Base-by-base conservation (phyloP, 2,329 filamentous ascomycete genomes). In the Lojkania enalia region DNA sequence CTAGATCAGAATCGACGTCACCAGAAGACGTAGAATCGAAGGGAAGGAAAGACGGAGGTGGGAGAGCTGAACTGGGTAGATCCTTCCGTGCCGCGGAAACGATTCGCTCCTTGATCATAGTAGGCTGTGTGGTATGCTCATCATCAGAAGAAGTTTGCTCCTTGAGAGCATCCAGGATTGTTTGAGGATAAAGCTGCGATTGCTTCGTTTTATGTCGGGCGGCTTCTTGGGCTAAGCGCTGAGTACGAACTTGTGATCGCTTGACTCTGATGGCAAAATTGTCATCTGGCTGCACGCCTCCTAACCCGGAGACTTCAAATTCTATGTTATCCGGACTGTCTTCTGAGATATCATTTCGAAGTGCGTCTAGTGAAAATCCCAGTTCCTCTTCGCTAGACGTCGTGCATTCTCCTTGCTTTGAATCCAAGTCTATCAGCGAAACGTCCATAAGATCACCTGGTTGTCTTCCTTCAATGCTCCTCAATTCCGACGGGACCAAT, bases 11-110 rank as follows among this genome's bases (percentile, higher is more conserved):
- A 7, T 68, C 66, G 1, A 61, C 49, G 9, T 69, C 65, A 12
- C 59, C 61, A 1, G 63, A 69, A 5, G 61, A 70, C 3, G 54
- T 57, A 2, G 66, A 69, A 31, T 71, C 67, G 35, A 71, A 64
- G 0, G 69, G 66, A 20, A 74, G 66, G 46, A 71, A 75, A 0
- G 73, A 71, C 0, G 75, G 69, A 1, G 73, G 71, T 2, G 75
- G 75, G 1, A 78, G 64, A 5, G 54, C 43, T 0, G 75, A 76
- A 11, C 66, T 72, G 0, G 71, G 71, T 5, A 77, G 36, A 77
- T 92, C 39, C 73, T 92, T 38, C 76, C 86, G 45, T 79, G 92
- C 50, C 72, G 87, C 45, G 75, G 89, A 53, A 72, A 86, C 31
- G 75, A 85, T 60, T 76, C 91, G 16, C 72, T 95, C 16, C 68